Conservation (phyloP, 2,329 filamentous ascomycete species). For the Leptographium procerum region DNA sequence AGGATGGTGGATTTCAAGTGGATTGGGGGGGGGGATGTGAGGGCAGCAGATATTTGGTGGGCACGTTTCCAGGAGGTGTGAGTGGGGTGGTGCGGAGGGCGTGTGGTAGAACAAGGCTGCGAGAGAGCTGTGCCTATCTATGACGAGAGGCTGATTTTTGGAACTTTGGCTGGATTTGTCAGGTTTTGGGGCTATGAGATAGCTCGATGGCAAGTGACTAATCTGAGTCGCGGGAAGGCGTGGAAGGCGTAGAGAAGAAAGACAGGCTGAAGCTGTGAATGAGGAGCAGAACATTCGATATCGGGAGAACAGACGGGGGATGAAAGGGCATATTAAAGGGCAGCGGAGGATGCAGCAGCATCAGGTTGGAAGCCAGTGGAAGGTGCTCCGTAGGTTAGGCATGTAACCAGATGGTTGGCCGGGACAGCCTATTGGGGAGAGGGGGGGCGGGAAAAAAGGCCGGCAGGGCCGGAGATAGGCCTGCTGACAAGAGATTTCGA, state of each 20-base stretch:
- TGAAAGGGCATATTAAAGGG: background rate
- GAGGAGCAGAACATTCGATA: background rate
- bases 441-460: background rate
- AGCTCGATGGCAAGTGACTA: background rate
- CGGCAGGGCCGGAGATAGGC: conserved; percentile 3
- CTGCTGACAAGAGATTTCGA: background rate
- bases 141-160: background rate
- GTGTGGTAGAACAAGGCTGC: conserved; percentile 1
- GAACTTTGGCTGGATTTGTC: background rate
- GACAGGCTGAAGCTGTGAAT: background rate
- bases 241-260: background rate
- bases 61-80: background rate
- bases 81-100: background rate
- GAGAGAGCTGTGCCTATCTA: too few relatives aligned
- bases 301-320: background rate
- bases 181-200: background rate
- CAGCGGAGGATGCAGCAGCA: background rate
- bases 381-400: background rate
- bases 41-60: background rate
- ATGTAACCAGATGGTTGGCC: background rate
- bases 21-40: background rate
- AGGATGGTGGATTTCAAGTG: background rate
- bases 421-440: background rate
- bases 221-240: background rate
- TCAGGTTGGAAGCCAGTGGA: background rate